Evolutionary conservation across 257 asterid genomes (phyloP).

Genomic region (Solanum chiquidenum): DNA sequence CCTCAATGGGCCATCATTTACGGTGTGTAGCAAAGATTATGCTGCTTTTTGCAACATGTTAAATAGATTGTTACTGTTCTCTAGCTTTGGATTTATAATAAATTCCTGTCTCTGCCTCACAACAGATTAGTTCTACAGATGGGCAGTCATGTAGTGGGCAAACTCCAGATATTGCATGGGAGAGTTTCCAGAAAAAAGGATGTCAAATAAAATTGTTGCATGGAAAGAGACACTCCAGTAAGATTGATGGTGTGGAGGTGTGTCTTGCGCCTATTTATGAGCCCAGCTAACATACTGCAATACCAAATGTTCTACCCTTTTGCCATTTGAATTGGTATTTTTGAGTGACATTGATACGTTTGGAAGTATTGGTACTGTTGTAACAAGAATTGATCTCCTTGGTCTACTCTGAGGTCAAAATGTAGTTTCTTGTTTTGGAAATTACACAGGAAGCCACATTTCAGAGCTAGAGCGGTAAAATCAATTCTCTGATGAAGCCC

Average conservation of each 20-base stretch:
- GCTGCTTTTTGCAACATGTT: not conserved
- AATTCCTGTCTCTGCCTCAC: not conserved
- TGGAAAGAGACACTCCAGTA: conserved; percentile 79
- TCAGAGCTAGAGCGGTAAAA: not conserved
- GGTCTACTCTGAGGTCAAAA: not conserved
- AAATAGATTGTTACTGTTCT: not conserved
- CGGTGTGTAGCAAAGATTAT: conserved; percentile 33
- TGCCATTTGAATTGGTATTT: not conserved
- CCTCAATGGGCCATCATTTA: conserved; percentile 74
- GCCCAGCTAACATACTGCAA: not conserved
- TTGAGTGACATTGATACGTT: not conserved
- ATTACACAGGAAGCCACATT: not conserved
- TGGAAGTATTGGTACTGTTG: not conserved
- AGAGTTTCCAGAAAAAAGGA: conserved; percentile 73
- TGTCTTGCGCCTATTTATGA: not conserved
- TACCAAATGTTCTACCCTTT: not conserved
- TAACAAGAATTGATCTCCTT: not conserved
- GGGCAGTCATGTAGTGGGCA: conserved; percentile 70
- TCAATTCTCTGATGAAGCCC: not conserved
- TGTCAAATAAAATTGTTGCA: conserved; percentile 47
- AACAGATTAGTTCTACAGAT: conserved; percentile 70
- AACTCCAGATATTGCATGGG: conserved; percentile 91
- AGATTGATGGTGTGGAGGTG: conserved; percentile 89
- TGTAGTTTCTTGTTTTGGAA: not conserved
- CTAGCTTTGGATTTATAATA: not conserved